phyloP scores from a whole-genome alignment of 176 grass and related monocot species.

The Cocos nucifera region DNA sequence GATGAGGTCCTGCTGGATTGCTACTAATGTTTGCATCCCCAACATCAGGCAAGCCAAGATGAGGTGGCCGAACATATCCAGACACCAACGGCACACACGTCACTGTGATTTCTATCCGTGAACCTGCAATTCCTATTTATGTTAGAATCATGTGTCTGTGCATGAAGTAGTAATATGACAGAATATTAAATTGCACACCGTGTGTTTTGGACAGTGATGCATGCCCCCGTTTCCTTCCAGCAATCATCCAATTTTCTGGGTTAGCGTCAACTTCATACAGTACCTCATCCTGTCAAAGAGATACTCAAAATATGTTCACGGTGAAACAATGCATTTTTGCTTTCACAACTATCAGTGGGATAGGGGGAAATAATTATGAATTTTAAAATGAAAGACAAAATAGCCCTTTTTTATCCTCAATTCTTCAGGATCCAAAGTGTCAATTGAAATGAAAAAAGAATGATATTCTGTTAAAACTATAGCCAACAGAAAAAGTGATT shows the following conservation, averaged over 20 bases:
- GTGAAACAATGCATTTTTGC: too few species aligned
- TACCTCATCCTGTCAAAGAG: slow-evolving; percentile 51
- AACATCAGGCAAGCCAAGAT: slow-evolving; percentile 67
- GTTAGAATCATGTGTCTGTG: slow-evolving; percentile 1
- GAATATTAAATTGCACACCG: slow-evolving; percentile 28
- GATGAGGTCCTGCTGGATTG: slow-evolving; percentile 78
- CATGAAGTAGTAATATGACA: neutral
- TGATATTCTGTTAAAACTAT: too few species aligned
- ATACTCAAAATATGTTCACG: too few species aligned
- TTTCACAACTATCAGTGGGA: too few species aligned
- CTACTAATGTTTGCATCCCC: slow-evolving; percentile 74
- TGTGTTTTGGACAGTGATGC: slow-evolving; percentile 48
- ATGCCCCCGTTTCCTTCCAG: slow-evolving; percentile 87
- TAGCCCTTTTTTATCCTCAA: too few species aligned
- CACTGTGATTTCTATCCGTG: slow-evolving; percentile 88
- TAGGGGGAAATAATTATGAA: too few species aligned
- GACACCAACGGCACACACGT: slow-evolving; percentile 83
- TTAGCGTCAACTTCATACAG: slow-evolving; percentile 81
- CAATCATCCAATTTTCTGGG: slow-evolving; percentile 96
- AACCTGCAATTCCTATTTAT: slow-evolving; percentile 40
- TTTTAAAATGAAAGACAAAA: too few species aligned
- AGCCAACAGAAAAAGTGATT: too few species aligned
- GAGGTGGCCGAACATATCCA: slow-evolving; percentile 80
- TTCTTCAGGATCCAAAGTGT: too few species aligned
- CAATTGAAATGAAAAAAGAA: too few species aligned